Percentiles rank a stretch among this genome's conserved stretches.
phyloP scores from a whole-genome alignment of 306 rosid genomes.

The Pterocarpus macrocarpus region DNA sequence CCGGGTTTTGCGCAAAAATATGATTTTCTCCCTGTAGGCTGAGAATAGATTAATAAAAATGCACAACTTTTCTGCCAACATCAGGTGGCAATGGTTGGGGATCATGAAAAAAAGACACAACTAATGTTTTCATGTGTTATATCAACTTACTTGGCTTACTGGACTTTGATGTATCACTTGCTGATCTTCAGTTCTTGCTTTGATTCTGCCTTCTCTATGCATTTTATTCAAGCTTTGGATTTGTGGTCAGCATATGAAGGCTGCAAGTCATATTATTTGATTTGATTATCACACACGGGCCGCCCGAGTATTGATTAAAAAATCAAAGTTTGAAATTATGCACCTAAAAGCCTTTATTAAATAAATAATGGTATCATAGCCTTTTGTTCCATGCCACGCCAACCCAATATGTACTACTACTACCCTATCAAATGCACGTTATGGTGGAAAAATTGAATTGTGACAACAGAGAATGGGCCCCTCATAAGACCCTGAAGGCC shows the following conservation, averaged over 20 bases:
- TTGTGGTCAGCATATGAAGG: constrained; percentile 40
- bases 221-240: constrained; percentile 29
- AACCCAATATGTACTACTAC: constrained; percentile 13
- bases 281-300: constrained; percentile 32
- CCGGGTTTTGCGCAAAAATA: constrained; percentile 41
- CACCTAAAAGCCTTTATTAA: constrained; percentile 34
- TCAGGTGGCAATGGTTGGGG: constrained; percentile 12
- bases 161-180: constrained; percentile 31
- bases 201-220: constrained; percentile 26
- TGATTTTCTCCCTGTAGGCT: constrained; percentile 15
- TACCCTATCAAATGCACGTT: constrained; percentile 42
- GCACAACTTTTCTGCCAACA: constrained; percentile 35
- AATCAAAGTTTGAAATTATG: constrained; percentile 35
- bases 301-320: constrained; percentile 38
- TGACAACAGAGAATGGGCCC: constrained; percentile 50
- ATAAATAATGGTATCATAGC: constrained; percentile 23
- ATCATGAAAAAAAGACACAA: constrained; percentile 1
- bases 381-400: constrained; percentile 36
- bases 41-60: constrained; percentile 23
- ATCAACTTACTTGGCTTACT: constrained; percentile 34
- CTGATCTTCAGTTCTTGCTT: constrained; percentile 39
- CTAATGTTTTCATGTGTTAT: neutral
- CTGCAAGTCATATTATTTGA: constrained; percentile 18
- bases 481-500: constrained; percentile 3
- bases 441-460: constrained; percentile 28